Percentiles rank a stretch among this genome's conserved stretches.
Evolutionary conservation across 805 yeast genomes (phyloP).

Genomic region (Ogataea ramenticola): DNA sequence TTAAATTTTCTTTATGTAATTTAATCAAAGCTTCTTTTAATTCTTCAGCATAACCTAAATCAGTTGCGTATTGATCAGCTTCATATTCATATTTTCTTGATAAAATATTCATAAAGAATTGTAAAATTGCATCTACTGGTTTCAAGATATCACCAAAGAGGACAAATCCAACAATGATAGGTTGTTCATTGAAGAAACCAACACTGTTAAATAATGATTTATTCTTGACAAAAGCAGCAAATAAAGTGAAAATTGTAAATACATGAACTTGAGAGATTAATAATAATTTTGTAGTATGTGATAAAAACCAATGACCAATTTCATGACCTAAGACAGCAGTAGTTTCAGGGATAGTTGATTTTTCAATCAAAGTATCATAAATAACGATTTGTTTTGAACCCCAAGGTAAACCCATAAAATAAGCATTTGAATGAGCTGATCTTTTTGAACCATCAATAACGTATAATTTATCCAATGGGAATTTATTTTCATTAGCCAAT

Average conservation of each 20-base stretch:
- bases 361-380: conserved; percentile 82
- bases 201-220: conserved; percentile 68
- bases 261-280: conserved; percentile 57
- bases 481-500: conserved; percentile 65
- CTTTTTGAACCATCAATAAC: conserved; percentile 97
- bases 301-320: conserved; percentile 94
- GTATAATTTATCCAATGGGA: conserved; percentile 80
- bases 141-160: conserved; percentile 71
- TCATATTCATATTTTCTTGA: conserved; percentile 88
- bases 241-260: conserved; percentile 59
- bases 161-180: conserved; percentile 74
- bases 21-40: conserved; percentile 68
- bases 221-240: conserved; percentile 77
- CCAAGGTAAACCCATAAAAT: conserved; percentile 95
- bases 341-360: conserved; percentile 69
- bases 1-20: conserved; percentile 72
- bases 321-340: conserved; percentile 98
- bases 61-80: conserved; percentile 83
- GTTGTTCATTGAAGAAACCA: conserved; percentile 63
- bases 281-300: conserved; percentile 78
- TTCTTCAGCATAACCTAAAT: conserved; percentile 61
- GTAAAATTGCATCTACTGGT: conserved; percentile 66
- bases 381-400: conserved; percentile 86
- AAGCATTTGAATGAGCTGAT: conserved; percentile 95
- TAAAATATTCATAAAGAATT: conserved; percentile 59